Base-by-base conservation (phyloP, 371 early-diverging fungal genomes). In the Rhizopus delemar region DNA sequence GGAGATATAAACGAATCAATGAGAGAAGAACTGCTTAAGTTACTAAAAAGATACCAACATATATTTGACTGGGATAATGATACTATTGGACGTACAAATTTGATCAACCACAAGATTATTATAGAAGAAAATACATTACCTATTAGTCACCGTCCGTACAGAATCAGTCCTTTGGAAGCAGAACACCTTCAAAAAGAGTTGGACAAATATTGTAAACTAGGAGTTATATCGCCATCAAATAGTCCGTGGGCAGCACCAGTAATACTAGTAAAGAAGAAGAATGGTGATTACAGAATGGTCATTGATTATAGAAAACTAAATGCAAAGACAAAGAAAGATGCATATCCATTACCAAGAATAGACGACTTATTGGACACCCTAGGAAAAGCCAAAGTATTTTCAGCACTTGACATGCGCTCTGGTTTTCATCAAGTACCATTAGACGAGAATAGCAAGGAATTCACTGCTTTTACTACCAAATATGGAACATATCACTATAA, bases 251-350 rank as follows among this genome's bases (percentile, higher is more conserved):
- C 51, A 41, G 45, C 80, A 2, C 85, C 86, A 3, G 50, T 71
- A 2, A 59, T 80, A 9, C 77, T 81, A 62, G 81, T 78, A 0
- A 65, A 65, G n/a, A 84, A 86, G 60, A 63, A 72, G 15, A 68
- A 78, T 55, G 82, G 80, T 5, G 29, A 53, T 0, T 31, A 81
- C 2, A 71, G 78, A 0, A 11, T 82, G 55, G 59, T 73, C 16
- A 53, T 68, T 0, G 80, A 85, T 38, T 87, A 83, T 32, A 45
- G 74, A 31, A 49, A 60, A 36, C 56, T 84, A 35, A 85, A 82
- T 53, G 54, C 48, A 0, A 56, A 62, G 0, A 80, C 74, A 0
- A 48, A 59, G 4, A 62, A 62, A 38, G 73, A 82, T 52, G 36
- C 62, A 2, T 76, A 71, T 50, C 75, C 78, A 0, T 34, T 78